These are phyloP conservation scores for Penicillium nucicola DNA, from an alignment of 495 filamentous ascomycete genomes.

Conservation along the genomic window DNA sequence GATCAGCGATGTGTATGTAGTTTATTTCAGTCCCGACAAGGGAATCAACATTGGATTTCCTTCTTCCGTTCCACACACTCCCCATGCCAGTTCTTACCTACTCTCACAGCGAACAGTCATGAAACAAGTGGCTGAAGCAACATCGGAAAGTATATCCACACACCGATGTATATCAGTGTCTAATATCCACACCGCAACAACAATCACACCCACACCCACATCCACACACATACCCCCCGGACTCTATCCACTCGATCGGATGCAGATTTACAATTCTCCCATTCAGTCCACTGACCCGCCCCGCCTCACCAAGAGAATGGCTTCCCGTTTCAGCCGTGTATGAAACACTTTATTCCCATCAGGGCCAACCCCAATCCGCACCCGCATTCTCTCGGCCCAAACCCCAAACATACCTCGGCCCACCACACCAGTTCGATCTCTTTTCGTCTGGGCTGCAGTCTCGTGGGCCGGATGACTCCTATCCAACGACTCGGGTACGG, in stretches of 20 bases:
- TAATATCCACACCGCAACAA: no score
- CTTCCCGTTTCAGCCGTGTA: constrained; percentile 3
- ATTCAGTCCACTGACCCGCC: not conserved
- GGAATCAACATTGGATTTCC: not conserved
- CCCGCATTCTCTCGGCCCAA: no score
- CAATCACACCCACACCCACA: no score
- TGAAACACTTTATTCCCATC: constrained; percentile 3
- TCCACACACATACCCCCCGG: not conserved
- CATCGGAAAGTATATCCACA: no score
- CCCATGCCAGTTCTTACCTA: not conserved
- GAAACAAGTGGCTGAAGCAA: no score
- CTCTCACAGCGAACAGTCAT: no score
- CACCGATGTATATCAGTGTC: no score
- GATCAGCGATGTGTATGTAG: constrained; percentile 30
- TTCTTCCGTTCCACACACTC: not conserved
- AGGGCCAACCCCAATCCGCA: not conserved
- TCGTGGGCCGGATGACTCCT: constrained; percentile 8
- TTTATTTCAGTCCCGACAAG: constrained; percentile 13
- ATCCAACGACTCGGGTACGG: constrained; percentile 3
- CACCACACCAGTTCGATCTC: not conserved
- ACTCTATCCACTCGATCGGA: not conserved
- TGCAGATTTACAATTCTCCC: not conserved
- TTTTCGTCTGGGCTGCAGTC: constrained; percentile 7
- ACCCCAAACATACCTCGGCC: not conserved
- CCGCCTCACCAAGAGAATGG: not conserved